Evolutionary conservation across 768 basidiomycete genomes (phyloP).

Genomic region (Daedaleopsis sinensis): DNA sequence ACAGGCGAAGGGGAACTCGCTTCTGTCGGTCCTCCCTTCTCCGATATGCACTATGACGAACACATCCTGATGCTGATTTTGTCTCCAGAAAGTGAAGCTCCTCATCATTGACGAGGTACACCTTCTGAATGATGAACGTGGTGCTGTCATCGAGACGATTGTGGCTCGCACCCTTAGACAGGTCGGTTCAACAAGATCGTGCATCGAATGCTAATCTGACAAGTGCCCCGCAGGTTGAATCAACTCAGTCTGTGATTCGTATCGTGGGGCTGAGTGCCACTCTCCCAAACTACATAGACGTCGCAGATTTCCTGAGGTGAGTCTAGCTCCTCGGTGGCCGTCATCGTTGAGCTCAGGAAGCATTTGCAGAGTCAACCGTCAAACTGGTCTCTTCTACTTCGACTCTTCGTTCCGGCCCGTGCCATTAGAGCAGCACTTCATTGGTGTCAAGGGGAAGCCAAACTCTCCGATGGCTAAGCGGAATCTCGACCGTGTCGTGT

Average conservation of each 20-base stretch:
- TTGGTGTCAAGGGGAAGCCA: constrained; percentile 90
- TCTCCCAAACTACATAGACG: constrained; percentile 95
- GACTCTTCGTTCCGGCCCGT: constrained; percentile 97
- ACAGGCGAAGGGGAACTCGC: constrained; percentile 97
- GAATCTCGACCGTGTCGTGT: constrained; percentile 88
- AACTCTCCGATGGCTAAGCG: constrained; percentile 71
- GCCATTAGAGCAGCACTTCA: constrained; percentile 95
- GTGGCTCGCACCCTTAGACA: constrained; percentile 94
- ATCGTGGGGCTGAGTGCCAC: constrained; percentile 97
- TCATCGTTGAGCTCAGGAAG: not conserved
- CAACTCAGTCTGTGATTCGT: constrained; percentile 92
- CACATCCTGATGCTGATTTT: not conserved
- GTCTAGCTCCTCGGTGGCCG: constrained; percentile 8
- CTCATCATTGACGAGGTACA: constrained; percentile 99
- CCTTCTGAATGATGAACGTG: constrained; percentile 95
- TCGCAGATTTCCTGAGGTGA: constrained; percentile 91
- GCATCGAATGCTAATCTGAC: not conserved
- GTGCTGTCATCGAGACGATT: constrained; percentile 97
- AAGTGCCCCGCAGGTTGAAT: constrained; percentile 72
- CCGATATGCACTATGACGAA: not conserved
- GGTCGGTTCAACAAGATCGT: constrained; percentile 39
- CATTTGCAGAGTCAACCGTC: constrained; percentile 70
- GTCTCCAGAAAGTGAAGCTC: constrained; percentile 78
- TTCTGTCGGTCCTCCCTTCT: constrained; percentile 55
- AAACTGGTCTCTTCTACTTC: constrained; percentile 93